Evolutionary conservation across 106 monocot genomes (phyloP).

Genomic region (Acorus calamus): DNA sequence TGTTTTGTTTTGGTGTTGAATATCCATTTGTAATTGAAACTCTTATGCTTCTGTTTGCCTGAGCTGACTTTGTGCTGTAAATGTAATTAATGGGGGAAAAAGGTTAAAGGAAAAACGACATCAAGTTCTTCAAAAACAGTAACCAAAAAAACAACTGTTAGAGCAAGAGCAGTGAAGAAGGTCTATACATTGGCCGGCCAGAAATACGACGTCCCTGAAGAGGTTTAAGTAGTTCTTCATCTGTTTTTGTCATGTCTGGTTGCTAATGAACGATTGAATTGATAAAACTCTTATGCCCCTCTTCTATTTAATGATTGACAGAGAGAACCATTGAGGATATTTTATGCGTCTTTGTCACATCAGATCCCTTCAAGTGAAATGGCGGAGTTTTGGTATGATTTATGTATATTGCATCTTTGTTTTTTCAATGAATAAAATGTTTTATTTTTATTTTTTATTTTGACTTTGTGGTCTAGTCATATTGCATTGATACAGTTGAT

Average conservation of each 20-base stretch:
- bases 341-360: conserved; percentile 86
- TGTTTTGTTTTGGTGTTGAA: no score
- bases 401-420: no score
- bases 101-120: conserved; percentile 44
- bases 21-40: no score
- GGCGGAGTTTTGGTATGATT: conserved; percentile 86
- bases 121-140: conserved; percentile 36
- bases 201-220: no score
- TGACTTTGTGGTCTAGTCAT: not conserved
- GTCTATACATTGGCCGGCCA: no score
- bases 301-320: conserved; percentile 17
- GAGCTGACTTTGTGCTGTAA: not conserved
- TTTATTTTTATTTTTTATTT: not conserved
- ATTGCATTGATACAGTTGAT: not conserved
- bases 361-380: conserved; percentile 97
- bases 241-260: not conserved
- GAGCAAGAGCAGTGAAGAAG: no score
- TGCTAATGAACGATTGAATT: not conserved
- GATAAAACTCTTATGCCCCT: not conserved
- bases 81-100: conserved; percentile 2
- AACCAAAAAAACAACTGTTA: not conserved
- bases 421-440: no score
- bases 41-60: not conserved
- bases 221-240: not conserved
- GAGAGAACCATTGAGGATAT: conserved; percentile 95